Evolutionary conservation across 1,284 basidiomycete species (phyloP).

Genomic region (Agaricales sp.): DNA sequence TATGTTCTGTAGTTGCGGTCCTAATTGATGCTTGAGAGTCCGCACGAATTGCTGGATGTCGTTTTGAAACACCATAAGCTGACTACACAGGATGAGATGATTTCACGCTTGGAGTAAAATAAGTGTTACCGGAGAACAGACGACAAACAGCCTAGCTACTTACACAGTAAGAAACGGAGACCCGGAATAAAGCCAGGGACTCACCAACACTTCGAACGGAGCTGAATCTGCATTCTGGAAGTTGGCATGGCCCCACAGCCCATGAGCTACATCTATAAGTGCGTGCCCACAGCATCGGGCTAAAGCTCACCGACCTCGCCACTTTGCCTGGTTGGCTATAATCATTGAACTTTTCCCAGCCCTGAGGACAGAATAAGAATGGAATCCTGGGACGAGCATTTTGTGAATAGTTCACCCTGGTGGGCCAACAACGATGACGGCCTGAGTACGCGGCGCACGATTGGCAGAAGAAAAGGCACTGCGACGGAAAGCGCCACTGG

Average conservation of each 20-base stretch:
- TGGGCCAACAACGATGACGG: conserved; percentile 51
- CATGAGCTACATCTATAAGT: conserved; percentile 36
- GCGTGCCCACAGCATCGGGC: conserved; percentile 3
- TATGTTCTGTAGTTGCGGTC: conserved; percentile 57
- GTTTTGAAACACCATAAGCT: conserved; percentile 61
- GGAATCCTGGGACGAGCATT: too few species aligned
- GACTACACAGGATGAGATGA: conserved; percentile 13
- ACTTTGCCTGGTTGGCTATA: conserved; percentile 56
- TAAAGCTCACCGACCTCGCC: conserved; percentile 40
- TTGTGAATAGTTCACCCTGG: conserved; percentile 34
- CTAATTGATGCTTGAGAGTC: conserved; percentile 44
- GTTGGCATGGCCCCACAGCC: conserved; percentile 66
- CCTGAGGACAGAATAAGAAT: conserved; percentile 27
- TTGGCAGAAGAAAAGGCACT: background rate
- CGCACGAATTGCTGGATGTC: conserved; percentile 59
- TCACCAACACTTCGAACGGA: conserved; percentile 54
- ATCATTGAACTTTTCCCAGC: conserved; percentile 66
- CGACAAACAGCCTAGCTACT: conserved; percentile 52
- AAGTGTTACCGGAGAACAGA: conserved; percentile 38
- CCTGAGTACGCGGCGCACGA: conserved; percentile 35
- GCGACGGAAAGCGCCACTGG: conserved; percentile 13
- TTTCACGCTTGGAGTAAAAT: background rate
- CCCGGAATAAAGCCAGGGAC: conserved; percentile 14
- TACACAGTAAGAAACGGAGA: conserved; percentile 2
- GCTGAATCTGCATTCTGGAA: conserved; percentile 53